Conservation (phyloP, 495 filamentous ascomycete species). For the Xeromyces bisporus region DNA sequence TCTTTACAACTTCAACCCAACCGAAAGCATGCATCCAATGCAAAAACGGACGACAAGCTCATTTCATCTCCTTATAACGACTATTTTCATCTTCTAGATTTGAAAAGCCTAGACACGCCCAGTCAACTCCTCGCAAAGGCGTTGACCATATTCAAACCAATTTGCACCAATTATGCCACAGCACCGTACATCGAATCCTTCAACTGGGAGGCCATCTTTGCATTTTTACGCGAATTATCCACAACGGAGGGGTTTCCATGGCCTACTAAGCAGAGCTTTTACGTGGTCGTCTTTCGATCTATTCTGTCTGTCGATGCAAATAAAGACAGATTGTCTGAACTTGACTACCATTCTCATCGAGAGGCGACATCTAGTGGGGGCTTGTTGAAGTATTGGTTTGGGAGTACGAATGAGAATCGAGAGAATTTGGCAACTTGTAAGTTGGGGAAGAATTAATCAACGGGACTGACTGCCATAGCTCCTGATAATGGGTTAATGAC, state of each 20-base stretch:
- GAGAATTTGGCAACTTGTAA: constrained; percentile 60
- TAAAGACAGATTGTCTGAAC: constrained; percentile 38
- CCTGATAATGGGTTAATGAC: not conserved
- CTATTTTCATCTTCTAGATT: constrained; percentile 49
- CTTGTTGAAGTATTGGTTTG: constrained; percentile 86
- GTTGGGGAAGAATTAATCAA: constrained; percentile 4
- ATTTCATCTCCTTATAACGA: constrained; percentile 61
- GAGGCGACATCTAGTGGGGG: constrained; percentile 66
- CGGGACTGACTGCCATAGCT: not conserved
- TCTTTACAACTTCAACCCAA: constrained; percentile 14
- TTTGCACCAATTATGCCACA: constrained; percentile 57
- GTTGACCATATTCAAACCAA: constrained; percentile 41
- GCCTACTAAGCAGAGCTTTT: constrained; percentile 51
- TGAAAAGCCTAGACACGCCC: constrained; percentile 42
- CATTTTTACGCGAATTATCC: constrained; percentile 26
- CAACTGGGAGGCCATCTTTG: constrained; percentile 55
- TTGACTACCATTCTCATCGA: constrained; percentile 60
- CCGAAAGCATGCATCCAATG: constrained; percentile 1
- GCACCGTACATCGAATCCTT: constrained; percentile 57
- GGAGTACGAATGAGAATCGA: constrained; percentile 41
- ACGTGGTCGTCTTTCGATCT: constrained; percentile 69
- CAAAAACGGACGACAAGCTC: constrained; percentile 18
- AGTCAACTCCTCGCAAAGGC: constrained; percentile 56
- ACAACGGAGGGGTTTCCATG: constrained; percentile 34
- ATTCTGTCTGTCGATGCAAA: constrained; percentile 43